A percentile compares a stretch with the other conserved stretches of the same genome.
Evolutionary conservation across 495 filamentous ascomycete genomes (phyloP).

Genomic region (Penicillium dipodomyicola): DNA sequence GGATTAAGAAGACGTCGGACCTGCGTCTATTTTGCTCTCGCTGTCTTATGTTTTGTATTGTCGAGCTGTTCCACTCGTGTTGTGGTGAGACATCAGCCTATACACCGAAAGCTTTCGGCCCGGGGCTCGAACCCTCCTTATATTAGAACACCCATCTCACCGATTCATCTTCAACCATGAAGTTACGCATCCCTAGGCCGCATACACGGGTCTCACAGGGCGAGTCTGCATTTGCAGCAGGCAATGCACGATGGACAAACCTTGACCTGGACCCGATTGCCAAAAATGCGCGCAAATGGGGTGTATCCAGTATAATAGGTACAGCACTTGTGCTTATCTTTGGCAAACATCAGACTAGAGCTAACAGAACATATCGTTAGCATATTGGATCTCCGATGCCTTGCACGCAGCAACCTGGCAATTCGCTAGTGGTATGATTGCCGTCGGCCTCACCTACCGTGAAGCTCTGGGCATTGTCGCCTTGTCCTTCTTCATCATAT

Average conservation of each 20-base stretch:
- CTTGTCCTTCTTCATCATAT: conserved; percentile 59
- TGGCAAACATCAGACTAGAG: background rate
- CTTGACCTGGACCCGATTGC: conserved; percentile 49
- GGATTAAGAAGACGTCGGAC: conserved; percentile 3
- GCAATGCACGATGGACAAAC: conserved; percentile 44
- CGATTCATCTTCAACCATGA: background rate
- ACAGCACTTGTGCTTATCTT: conserved; percentile 4
- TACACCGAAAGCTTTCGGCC: background rate
- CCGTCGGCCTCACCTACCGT: conserved; percentile 61
- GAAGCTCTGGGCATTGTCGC: conserved; percentile 61
- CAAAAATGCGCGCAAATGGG: conserved; percentile 42
- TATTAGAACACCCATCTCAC: background rate
- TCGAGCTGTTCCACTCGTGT: background rate
- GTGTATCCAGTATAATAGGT: conserved; percentile 40
- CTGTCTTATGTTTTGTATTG: background rate
- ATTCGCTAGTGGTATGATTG: conserved; percentile 57
- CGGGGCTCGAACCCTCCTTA: background rate
- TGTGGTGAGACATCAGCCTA: background rate
- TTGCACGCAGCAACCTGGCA: conserved; percentile 63
- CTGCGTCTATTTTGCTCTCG: background rate
- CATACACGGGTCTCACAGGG: conserved; percentile 35
- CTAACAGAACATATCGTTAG: conserved; percentile 24
- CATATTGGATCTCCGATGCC: conserved; percentile 64
- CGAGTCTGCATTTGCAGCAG: conserved; percentile 39
- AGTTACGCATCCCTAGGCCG: conserved; percentile 26